Evolutionary conservation across 2,329 filamentous ascomycete genomes (phyloP), one percentile per base, ranked within the genome.

Genomic region (Colletotrichum karsti): DNA sequence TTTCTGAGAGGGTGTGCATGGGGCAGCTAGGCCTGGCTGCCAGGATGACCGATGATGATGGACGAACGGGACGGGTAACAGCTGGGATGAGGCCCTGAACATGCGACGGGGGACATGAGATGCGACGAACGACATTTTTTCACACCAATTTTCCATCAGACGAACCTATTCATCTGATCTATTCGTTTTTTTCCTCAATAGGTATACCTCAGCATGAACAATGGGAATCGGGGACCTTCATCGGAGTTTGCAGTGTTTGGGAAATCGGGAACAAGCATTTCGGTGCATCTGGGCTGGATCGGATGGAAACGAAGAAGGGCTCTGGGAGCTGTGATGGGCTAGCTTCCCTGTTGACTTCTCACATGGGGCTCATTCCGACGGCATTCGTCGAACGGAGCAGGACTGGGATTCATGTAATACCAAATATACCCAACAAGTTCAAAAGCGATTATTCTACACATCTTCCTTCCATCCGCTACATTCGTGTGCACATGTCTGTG

Each of bases 321-420:
- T 76, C 74, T 73, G 70, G 74, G 72, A 75, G 76, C 72, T 73
- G 63, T 33, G 63, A 75, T 71, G 72, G 74, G 74, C 73, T 72
- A 76, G 74, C 69, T 76, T 48, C 73, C 74, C 64, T 50, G 60
- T 69, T 66, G 59, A 53, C 44, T 69, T 69, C 48, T 69, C 44
- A 30, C 48, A 44, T 28, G 51, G 46, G 26, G 41, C 48, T 58
- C 46, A 20, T 44, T 22, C 53, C 56, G 28, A 53, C 35, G 39
- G 18, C 7, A 20, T 28, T 20, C 30, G 44, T 42, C 26, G 44
- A 39, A 54, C 48, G 13, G 53, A 54, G 65, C 64, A 65, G 60
- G 61, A 58, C 59, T 59, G 61, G 54, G 53, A 68, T 59, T 68
- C 55, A 60, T 69, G 66, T 69, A 62, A 67, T 67, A 69, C 62